Conservation (phyloP, 305 asterid genomes). For the Fraxinus angustifolia region DNA sequence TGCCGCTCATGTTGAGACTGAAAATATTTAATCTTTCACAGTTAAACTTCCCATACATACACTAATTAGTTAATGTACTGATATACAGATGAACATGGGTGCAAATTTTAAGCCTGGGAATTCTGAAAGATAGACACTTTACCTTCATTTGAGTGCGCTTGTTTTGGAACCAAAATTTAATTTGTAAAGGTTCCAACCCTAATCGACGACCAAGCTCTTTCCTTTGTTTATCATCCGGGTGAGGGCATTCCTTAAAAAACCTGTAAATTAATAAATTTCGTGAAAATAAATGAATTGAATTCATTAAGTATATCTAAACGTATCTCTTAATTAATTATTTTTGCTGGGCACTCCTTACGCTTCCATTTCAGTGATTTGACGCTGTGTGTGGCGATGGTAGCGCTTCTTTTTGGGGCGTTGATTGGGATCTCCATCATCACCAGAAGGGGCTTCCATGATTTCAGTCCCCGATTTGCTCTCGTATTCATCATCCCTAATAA, state of each 20-base stretch:
- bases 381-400: conserved; percentile 92
- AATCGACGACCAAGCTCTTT: conserved; percentile 78
- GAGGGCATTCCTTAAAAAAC: conserved; percentile 83
- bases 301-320: background rate
- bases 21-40: background rate
- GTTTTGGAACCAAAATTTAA: conserved; percentile 94
- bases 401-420: conserved; percentile 87
- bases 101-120: background rate
- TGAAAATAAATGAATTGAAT: background rate
- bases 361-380: conserved; percentile 87
- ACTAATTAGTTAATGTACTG: background rate
- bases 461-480: conserved; percentile 84
- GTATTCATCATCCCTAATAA: conserved; percentile 68
- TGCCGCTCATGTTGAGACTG: conserved; percentile 90
- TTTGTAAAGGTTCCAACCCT: conserved; percentile 69
- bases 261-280: conserved; percentile 28
- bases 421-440: conserved; percentile 83
- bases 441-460: conserved; percentile 72
- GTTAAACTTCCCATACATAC: background rate
- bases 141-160: conserved; percentile 98
- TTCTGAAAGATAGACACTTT: background rate
- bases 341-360: conserved; percentile 42
- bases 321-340: background rate
- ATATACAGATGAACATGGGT: background rate
- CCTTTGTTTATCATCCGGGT: conserved; percentile 94